Base-by-base conservation (phyloP, 2,329 filamentous ascomycete genomes). In the Macrophomina pseudophaseolina region DNA sequence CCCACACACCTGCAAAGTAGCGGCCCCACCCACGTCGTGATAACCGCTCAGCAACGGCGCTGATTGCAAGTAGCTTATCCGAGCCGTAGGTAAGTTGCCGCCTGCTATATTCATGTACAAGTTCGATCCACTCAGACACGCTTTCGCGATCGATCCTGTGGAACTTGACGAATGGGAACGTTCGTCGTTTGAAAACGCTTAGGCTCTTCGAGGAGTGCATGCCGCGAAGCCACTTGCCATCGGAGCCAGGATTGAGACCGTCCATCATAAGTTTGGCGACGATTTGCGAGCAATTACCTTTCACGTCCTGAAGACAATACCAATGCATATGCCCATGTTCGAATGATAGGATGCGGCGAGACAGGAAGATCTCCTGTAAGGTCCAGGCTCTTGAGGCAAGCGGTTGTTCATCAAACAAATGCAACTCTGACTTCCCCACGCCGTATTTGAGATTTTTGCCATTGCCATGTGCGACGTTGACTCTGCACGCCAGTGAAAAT, bases 331-430 rank as follows among this genome's bases (percentile, higher is more conserved):
- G 52, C 1, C 52, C 52, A 7, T 38, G 12, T 11, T 62, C 53
- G 8, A 67, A 58, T 5, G 52, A 65, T 1, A 67, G 9, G 12
- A 51, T 51, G 6, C 60, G 30, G 3, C 28, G 28, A 4, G 66
- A 48, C 7, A 64, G 42, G 3, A 58, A n/a, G 0, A 38, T 44
- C 33, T 67, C 66, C n/a, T 67, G 66, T 5, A 64, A 42, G 0
- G 66, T 67, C 66, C 59, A 67, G 40, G 48, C 66, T 6, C 66
- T 49, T 5, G 23, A 3, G 14, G 5, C 60, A 28, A 67, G 4
- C 12, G 23, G 53, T n/a, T 28, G 5, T 1, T 7, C 3, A 23
- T 3, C 23, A 23, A 23, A 23, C 3, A 3, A 23, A 23, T 23
- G 23, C 23, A 0, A 23, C 3, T 2, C 23, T 23, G 23, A 3